A percentile compares a stretch with the other conserved stretches of the same genome.
Conservation (phyloP, 2,329 filamentous ascomycete genomes). For the Pleomassaria siparia region DNA sequence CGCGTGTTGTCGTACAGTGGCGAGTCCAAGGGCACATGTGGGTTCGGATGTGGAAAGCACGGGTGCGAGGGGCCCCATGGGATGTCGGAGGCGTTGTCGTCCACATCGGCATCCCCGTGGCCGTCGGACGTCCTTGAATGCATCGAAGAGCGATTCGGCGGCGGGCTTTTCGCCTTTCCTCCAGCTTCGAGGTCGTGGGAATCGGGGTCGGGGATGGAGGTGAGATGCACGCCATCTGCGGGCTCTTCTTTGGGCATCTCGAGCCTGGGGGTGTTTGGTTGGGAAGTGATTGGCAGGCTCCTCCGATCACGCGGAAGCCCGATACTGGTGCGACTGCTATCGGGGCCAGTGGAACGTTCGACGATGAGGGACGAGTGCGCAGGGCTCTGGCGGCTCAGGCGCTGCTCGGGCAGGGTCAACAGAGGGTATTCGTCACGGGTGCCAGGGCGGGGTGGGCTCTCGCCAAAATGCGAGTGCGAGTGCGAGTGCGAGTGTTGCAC, state of each 20-base stretch:
- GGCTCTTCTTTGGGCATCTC: slow-evolving; percentile 29
- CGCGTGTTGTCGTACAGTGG: slow-evolving; percentile 75
- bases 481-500: slow-evolving; percentile 44
- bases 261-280: slow-evolving; percentile 26
- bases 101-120: slow-evolving; percentile 56
- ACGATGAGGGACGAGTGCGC: slow-evolving; percentile 38
- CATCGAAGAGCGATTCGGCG: slow-evolving; percentile 26
- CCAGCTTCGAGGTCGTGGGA: slow-evolving; percentile 30
- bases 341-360: slow-evolving; percentile 45
- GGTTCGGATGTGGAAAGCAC: slow-evolving; percentile 90
- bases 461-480: slow-evolving; percentile 11
- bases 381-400: slow-evolving; percentile 54
- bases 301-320: slow-evolving; percentile 48
- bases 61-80: slow-evolving; percentile 94
- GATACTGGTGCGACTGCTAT: slow-evolving; percentile 56
- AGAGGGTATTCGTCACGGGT: slow-evolving; percentile 57
- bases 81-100: slow-evolving; percentile 55
- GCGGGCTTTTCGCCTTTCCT: slow-evolving; percentile 10
- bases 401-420: slow-evolving; percentile 59
- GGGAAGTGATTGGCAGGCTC: slow-evolving; percentile 27
- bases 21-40: slow-evolving; percentile 80
- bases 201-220: slow-evolving; percentile 14
- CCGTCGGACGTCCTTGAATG: slow-evolving; percentile 21
- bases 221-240: slow-evolving; percentile 10
- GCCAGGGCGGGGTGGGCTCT: slow-evolving; percentile 32